phyloP scores from a whole-genome alignment of 192 early-diverging fungal genomes.

The Coemansia sp. region DNA sequence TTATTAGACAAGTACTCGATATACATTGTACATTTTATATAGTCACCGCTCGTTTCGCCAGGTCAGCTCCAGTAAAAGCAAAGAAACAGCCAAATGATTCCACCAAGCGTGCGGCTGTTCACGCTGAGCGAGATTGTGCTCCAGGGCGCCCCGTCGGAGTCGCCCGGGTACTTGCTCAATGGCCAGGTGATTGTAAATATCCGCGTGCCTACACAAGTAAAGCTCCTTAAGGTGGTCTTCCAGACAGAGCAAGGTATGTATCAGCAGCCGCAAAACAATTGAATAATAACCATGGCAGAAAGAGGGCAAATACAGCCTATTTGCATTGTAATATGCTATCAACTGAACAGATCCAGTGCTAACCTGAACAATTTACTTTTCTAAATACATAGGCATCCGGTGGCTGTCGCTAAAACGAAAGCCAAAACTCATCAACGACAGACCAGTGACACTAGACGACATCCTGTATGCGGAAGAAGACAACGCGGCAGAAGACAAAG shows the following conservation, averaged over 20 bases:
- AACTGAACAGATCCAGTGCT: no score
- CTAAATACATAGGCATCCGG: conserved; percentile 16
- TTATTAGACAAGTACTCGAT: neutral
- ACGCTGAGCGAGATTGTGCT: conserved; percentile 43
- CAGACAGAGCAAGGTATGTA: conserved; percentile 37
- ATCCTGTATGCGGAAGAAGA: conserved; percentile 1
- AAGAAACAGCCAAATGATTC: conserved; percentile 22
- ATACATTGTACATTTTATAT: neutral
- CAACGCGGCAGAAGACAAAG: neutral
- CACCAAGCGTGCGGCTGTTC: conserved; percentile 45
- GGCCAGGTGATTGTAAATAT: conserved; percentile 48
- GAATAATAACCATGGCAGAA: neutral
- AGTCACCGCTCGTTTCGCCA: neutral
- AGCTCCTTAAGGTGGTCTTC: conserved; percentile 30
- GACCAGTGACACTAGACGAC: conserved; percentile 3
- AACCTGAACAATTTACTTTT: no score
- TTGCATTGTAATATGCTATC: neutral
- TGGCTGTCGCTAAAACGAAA: conserved; percentile 24
- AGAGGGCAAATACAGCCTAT: neutral
- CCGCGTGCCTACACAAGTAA: conserved; percentile 26
- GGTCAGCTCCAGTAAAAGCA: neutral
- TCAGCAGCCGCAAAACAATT: neutral
- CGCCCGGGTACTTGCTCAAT: conserved; percentile 34
- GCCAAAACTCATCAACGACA: neutral
- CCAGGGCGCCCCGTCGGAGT: conserved; percentile 38